These are phyloP conservation scores for Endocarpon pusillum DNA, from an alignment of 495 filamentous ascomycete genomes.

Conservation along the genomic window DNA sequence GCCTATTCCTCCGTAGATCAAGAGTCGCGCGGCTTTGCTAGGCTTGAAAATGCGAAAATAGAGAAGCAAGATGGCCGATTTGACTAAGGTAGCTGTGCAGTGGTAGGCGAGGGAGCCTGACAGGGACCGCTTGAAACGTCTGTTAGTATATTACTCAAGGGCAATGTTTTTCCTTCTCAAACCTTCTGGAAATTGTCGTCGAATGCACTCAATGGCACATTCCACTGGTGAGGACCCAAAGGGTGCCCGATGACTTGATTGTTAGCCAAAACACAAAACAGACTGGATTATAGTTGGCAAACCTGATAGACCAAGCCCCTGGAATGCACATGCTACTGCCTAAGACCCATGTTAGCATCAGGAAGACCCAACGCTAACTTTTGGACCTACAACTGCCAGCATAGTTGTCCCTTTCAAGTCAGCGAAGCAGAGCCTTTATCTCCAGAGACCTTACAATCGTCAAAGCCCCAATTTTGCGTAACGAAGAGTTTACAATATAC, in stretches of 20 bases:
- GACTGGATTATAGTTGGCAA: too few species aligned
- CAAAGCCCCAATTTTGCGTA: constrained; percentile 4
- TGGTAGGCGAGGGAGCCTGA: constrained; percentile 1
- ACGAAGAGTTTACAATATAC: constrained; percentile 6
- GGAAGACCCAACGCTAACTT: too few species aligned
- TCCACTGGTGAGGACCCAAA: constrained; percentile 2
- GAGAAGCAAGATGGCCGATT: constrained; percentile 8
- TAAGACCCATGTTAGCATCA: too few species aligned
- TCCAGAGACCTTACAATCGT: constrained; percentile 11
- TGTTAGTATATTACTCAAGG: background rate
- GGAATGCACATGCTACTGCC: too few species aligned
- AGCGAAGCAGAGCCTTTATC: too few species aligned
- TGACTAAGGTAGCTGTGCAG: constrained; percentile 5
- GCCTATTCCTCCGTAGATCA: constrained; percentile 5
- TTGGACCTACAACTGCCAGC: too few species aligned
- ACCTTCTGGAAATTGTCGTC: background rate
- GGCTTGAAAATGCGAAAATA: constrained; percentile 8
- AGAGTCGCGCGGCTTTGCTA: constrained; percentile 1
- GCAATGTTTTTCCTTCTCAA: background rate
- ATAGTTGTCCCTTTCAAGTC: too few species aligned
- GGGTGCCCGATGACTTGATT: background rate
- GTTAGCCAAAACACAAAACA: too few species aligned
- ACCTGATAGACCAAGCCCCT: too few species aligned
- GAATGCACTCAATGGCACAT: constrained; percentile 1
- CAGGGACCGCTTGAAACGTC: background rate